Evolutionary conservation across 2,329 filamentous ascomycete genomes (phyloP).

Genomic region (Aspergillus niger): DNA sequence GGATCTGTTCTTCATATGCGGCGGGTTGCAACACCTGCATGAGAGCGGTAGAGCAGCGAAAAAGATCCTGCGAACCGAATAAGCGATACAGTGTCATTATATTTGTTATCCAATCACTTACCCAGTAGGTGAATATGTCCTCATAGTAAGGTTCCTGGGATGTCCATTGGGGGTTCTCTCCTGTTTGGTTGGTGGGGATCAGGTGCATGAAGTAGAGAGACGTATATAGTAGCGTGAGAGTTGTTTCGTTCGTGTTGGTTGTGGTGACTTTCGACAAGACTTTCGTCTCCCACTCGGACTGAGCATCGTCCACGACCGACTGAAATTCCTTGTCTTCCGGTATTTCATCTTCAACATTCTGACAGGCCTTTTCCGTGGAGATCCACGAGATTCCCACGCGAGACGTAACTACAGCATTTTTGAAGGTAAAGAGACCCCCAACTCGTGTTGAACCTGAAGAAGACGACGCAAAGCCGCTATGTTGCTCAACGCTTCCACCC

Average conservation of each 20-base stretch:
- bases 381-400: slow-evolving; percentile 69
- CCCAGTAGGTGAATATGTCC: slow-evolving; percentile 71
- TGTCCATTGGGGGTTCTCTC: slow-evolving; percentile 68
- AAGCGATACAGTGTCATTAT: slow-evolving; percentile 3
- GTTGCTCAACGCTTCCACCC: slow-evolving; percentile 31
- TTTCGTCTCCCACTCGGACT: slow-evolving; percentile 60
- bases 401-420: slow-evolving; percentile 51
- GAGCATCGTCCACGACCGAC: slow-evolving; percentile 51
- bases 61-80: slow-evolving; percentile 48
- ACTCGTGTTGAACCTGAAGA: slow-evolving; percentile 50
- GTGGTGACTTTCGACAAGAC: slow-evolving; percentile 67
- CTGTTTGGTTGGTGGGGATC: slow-evolving; percentile 69
- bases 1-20: slow-evolving; percentile 65
- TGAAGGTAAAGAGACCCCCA: slow-evolving; percentile 56
- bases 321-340: slow-evolving; percentile 47
- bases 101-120: slow-evolving; percentile 14
- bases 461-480: slow-evolving; percentile 35
- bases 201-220: slow-evolving; percentile 71
- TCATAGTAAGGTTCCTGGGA: slow-evolving; percentile 70
- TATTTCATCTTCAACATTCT: slow-evolving; percentile 60
- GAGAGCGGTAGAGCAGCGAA: slow-evolving; percentile 66
- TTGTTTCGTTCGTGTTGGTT: slow-evolving; percentile 57
- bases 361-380: slow-evolving; percentile 62
- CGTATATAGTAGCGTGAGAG: slow-evolving; percentile 65
- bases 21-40: slow-evolving; percentile 66